Base-by-base conservation (phyloP, 495 filamentous ascomycete genomes). In the Penicillium arizonense region DNA sequence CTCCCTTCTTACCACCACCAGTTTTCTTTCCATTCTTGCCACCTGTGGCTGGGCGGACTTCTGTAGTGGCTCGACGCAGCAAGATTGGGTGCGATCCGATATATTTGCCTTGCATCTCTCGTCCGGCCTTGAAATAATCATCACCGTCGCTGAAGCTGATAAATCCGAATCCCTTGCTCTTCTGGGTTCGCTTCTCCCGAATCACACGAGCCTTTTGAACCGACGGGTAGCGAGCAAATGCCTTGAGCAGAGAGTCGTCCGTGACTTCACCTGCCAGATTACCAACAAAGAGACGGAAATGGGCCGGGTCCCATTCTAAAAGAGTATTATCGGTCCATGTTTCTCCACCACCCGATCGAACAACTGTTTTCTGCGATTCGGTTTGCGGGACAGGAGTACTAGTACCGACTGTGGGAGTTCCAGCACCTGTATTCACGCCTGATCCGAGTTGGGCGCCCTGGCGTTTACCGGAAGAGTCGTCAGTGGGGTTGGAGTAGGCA, bases 91-190 rank as follows among this genome's bases (percentile, higher is more conserved):
- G 94, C 62, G 90, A 96, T 35, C 95, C 94, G 68, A 98, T 97
- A 67, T 98, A 98, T 76, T 98, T 97, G 41, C 92, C 91, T 67
- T 97, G 86, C 95, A 98, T 98, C 72, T 97, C 95, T 73, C 91
- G 87, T 56, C 89, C 93, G 0, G 94, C 92, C 48, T 85, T 79
- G 77, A 97, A 97, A 70, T 92, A 97, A 62, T 97, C 91, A 61
- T 98, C 94, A 4, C 91, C 88, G 65, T 96, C 88, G 55, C 85
- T 88, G 73, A 98, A 98, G 67, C 89, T 93, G 49, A 97, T 90
- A 59, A 98, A 98, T 2, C 94, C 95, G 68, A 88, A 98, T 0
- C 94, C 93, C 66, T 93, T 94, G 60, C 87, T 91, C 77, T 98
- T 97, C 46, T 87, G 92, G 3, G 93, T 96, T 16, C 89, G 82